phyloP scores from a whole-genome alignment of 768 basidiomycete species.

The Mycena alexandri region DNA sequence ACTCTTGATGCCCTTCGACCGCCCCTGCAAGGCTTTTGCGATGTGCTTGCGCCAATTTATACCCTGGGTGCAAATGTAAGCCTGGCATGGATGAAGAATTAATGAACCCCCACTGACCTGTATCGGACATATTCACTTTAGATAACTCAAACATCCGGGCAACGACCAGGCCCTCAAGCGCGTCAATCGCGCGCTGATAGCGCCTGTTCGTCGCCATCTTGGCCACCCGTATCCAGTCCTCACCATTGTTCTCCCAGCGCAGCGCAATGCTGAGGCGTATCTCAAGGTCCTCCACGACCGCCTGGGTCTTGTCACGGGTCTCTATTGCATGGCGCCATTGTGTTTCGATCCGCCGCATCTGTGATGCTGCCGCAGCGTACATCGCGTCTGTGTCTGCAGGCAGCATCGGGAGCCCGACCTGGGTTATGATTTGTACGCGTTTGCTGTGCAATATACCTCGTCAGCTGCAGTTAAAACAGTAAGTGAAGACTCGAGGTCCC shows the following conservation, averaged over 20 bases:
- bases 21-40: constrained; percentile 34
- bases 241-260: background rate
- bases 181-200: constrained; percentile 29
- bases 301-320: background rate
- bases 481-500: no score
- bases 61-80: constrained; percentile 25
- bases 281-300: constrained; percentile 20
- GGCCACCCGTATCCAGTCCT: constrained; percentile 1
- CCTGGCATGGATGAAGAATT: no score
- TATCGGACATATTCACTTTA: constrained; percentile 35
- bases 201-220: background rate
- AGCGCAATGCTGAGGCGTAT: background rate
- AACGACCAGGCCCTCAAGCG: no score
- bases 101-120: constrained; percentile 33
- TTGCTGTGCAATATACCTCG: no score
- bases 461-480: no score
- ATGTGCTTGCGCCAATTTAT: constrained; percentile 41
- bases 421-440: no score
- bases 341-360: constrained; percentile 7
- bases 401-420: no score
- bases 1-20: constrained; percentile 34
- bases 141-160: constrained; percentile 38
- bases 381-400: no score
- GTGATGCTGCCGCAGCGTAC: no score
- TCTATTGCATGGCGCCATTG: constrained; percentile 13